Evolutionary conservation across 2,329 filamentous ascomycete genomes (phyloP).

Genomic region (Verticillium albo-atrum): DNA sequence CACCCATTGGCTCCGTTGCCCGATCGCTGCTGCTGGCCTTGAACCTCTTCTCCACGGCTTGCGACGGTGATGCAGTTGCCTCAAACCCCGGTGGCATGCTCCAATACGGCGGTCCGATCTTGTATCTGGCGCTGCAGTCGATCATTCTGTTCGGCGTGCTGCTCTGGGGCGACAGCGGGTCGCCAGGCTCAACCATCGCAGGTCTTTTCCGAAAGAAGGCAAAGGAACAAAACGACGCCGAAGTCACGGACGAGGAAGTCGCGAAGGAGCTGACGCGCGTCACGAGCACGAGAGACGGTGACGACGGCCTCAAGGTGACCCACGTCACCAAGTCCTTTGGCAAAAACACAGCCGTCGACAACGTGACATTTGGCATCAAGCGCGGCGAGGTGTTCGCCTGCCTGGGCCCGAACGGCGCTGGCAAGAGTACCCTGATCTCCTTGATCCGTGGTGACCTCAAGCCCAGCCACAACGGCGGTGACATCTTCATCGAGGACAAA

Average conservation of each 20-base stretch:
- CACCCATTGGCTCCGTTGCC: conserved; percentile 72
- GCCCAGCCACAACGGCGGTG: conserved; percentile 65
- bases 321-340: conserved; percentile 79
- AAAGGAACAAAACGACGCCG: conserved; percentile 8
- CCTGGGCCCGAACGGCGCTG: conserved; percentile 85
- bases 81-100: conserved; percentile 66
- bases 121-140: conserved; percentile 75
- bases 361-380: conserved; percentile 77
- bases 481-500: conserved; percentile 74
- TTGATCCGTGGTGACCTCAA: conserved; percentile 84
- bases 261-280: conserved; percentile 61
- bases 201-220: conserved; percentile 29
- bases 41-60: conserved; percentile 81
- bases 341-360: conserved; percentile 75
- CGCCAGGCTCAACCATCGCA: conserved; percentile 41
- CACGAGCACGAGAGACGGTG: conserved; percentile 23
- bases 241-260: conserved; percentile 53
- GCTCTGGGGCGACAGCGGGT: conserved; percentile 77
- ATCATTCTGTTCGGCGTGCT: conserved; percentile 67
- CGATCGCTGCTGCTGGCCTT: conserved; percentile 71
- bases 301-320: conserved; percentile 65
- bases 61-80: conserved; percentile 58
- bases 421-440: conserved; percentile 86
- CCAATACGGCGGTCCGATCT: conserved; percentile 77
- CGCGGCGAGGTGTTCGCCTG: conserved; percentile 83